phyloP scores from a whole-genome alignment of 2,329 filamentous ascomycete species.

The Botryotinia narcissicola region DNA sequence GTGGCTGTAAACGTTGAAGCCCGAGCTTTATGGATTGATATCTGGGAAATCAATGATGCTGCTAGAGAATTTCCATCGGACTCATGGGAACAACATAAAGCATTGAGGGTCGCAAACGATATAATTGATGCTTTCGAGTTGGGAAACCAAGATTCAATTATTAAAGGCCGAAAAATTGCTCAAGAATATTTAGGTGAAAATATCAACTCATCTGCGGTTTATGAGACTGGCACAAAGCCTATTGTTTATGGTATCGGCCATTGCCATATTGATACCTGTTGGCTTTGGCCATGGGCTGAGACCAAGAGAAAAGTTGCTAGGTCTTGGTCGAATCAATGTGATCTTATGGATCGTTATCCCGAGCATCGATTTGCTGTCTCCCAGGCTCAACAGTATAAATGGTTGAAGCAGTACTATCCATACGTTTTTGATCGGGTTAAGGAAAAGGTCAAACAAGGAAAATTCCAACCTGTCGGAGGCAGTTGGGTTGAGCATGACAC shows the following conservation, averaged over 20 bases:
- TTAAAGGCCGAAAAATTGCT: conserved; percentile 78
- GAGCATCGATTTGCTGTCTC: conserved; percentile 91
- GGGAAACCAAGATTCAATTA: conserved; percentile 73
- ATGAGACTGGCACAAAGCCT: conserved; percentile 69
- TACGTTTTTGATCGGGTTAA: conserved; percentile 88
- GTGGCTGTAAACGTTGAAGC: conserved; percentile 86
- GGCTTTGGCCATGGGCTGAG: conserved; percentile 98
- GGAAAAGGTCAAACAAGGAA: conserved; percentile 82
- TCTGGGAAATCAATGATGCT: conserved; percentile 93
- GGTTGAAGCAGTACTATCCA: conserved; percentile 88
- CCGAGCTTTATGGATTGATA: conserved; percentile 81
- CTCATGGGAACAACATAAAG: conserved; percentile 85
- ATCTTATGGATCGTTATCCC: conserved; percentile 90
- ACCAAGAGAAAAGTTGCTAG: conserved; percentile 94
- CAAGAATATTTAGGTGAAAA: conserved; percentile 76
- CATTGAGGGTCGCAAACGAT: conserved; percentile 76
- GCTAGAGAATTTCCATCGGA: conserved; percentile 86
- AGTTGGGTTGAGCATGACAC: conserved; percentile 99
- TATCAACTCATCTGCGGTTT: conserved; percentile 81
- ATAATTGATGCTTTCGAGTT: conserved; percentile 90
- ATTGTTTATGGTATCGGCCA: conserved; percentile 89
- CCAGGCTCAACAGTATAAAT: conserved; percentile 97
- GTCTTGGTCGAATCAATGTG: conserved; percentile 95
- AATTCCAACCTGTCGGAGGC: conserved; percentile 91
- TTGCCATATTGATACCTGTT: conserved; percentile 97